Base-by-base conservation (phyloP, 2,329 filamentous ascomycete species). In the Coccinonectria pachysandricola region DNA sequence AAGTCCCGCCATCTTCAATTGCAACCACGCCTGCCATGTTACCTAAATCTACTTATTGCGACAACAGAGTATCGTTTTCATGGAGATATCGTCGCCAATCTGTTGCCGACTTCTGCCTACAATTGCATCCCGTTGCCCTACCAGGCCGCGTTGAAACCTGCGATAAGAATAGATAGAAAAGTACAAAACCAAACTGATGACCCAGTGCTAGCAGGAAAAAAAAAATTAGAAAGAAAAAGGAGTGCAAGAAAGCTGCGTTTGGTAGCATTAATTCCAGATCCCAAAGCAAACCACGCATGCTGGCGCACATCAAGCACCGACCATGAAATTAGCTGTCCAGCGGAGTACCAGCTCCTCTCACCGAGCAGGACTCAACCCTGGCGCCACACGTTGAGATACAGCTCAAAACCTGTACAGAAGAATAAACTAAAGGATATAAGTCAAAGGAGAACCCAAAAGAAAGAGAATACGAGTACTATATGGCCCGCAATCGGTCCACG, bases 261-360 rank as follows among this genome's bases (percentile, higher is more conserved):
- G n/a, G n/a, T n/a, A n/a, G n/a, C n/a, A n/a, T n/a, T n/a, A n/a
- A n/a, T n/a, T n/a, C 7, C 19, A 19, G 19, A 31, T 24, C 21
- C 26, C 26, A 33, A 28, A 24, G 16, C 30, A 40, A 21, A 17
- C 18, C 20, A 27, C 23, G 10, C 14, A 31, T 24, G 31, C 7
- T 19, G 19, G 26, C 27, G 10, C 27, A 19, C 26, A 26, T 31
- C 7, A 24, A 27, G 30, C 31, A 31, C 28, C 27, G 25, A 31
- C 23, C 34, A 31, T 29, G 26, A 23, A 39, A 45, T 45, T 39
- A 42, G 42, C 41, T 37, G 32, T 33, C 21, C 32, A 26, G 42
- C 42, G 42, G 42, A 37, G 36, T 40, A 40, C 50, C 40, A 50
- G 49, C 47, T 50, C 50, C 52, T 56, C 52, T 56, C 54, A 54